Evolutionary conservation across 176 grass and related monocot species (phyloP).

Genomic region (Puccinellia tenuiflora): DNA sequence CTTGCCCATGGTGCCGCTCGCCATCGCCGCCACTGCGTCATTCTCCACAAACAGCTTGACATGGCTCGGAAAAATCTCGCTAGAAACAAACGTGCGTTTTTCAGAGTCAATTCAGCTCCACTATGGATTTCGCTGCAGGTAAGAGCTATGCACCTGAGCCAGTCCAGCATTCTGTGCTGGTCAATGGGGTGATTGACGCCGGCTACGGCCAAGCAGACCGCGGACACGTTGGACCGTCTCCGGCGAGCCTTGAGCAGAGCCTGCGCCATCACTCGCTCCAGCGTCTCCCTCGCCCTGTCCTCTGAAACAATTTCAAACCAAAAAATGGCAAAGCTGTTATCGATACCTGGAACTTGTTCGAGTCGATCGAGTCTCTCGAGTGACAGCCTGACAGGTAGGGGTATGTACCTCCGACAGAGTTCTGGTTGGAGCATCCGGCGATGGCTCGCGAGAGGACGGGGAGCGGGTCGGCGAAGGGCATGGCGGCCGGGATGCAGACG

Average conservation of each 20-base stretch:
- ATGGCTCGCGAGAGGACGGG: conserved; percentile 60
- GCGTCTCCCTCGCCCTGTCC: conserved; percentile 49
- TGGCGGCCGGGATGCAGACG: conserved; percentile 55
- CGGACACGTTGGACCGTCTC: conserved; percentile 36
- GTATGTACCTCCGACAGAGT: conserved; percentile 65
- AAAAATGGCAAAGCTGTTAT: background rate
- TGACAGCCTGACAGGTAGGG: background rate
- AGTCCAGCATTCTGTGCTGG: conserved; percentile 59
- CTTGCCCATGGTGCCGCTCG: conserved; percentile 78
- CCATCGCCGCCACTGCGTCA: conserved; percentile 61
- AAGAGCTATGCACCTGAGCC: conserved; percentile 43
- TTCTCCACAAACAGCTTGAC: conserved; percentile 70
- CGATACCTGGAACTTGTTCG: background rate
- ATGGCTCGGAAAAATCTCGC: conserved; percentile 59
- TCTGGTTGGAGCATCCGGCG: conserved; percentile 72
- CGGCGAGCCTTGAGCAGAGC: conserved; percentile 58
- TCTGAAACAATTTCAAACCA: conserved; percentile 36
- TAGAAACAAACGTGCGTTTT: conserved; percentile 1
- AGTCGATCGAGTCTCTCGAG: background rate
- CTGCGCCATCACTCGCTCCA: conserved; percentile 61
- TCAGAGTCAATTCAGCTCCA: background rate
- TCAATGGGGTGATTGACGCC: conserved; percentile 66
- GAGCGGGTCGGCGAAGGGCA: conserved; percentile 46
- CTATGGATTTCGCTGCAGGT: background rate
- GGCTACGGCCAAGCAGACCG: conserved; percentile 63